Conservation (phyloP, 1,139 yeast species). For the Saccharomyces uvarum region DNA sequence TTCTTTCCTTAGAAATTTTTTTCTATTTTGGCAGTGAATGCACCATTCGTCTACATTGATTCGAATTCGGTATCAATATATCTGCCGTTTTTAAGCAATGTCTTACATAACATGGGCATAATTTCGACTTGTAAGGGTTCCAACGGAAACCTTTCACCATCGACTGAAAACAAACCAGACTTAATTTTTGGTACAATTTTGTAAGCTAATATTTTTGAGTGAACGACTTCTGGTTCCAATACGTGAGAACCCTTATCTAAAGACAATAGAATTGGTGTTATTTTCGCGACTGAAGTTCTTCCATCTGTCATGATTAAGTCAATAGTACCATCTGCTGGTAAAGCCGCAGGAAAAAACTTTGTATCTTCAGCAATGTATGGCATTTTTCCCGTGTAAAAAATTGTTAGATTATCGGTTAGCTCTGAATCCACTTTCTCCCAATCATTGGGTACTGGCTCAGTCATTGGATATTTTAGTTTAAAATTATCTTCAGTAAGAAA, state of each 20-base stretch:
- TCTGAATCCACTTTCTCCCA: constrained; percentile 57
- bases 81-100: constrained; percentile 34
- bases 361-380: constrained; percentile 79
- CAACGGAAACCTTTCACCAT: constrained; percentile 81
- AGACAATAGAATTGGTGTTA: constrained; percentile 49
- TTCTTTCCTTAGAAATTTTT: background rate
- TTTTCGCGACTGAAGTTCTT: constrained; percentile 47
- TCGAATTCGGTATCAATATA: constrained; percentile 33
- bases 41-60: background rate
- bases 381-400: constrained; percentile 88
- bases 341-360: constrained; percentile 86
- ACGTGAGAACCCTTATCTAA: constrained; percentile 79
- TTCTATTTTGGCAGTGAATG: background rate
- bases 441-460: constrained; percentile 47
- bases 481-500: constrained; percentile 26
- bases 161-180: constrained; percentile 67
- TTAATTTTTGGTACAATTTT: constrained; percentile 57
- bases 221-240: constrained; percentile 53
- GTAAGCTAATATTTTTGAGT: constrained; percentile 70
- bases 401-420: constrained; percentile 46
- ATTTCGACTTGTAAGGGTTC: constrained; percentile 79
- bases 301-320: constrained; percentile 70
- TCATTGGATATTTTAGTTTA: constrained; percentile 35
- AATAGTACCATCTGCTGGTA: constrained; percentile 81
- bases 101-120: constrained; percentile 41